These are phyloP conservation scores for Aspergillus calidoustus DNA, from an alignment of 2,329 filamentous ascomycete species.

Conservation along the genomic window DNA sequence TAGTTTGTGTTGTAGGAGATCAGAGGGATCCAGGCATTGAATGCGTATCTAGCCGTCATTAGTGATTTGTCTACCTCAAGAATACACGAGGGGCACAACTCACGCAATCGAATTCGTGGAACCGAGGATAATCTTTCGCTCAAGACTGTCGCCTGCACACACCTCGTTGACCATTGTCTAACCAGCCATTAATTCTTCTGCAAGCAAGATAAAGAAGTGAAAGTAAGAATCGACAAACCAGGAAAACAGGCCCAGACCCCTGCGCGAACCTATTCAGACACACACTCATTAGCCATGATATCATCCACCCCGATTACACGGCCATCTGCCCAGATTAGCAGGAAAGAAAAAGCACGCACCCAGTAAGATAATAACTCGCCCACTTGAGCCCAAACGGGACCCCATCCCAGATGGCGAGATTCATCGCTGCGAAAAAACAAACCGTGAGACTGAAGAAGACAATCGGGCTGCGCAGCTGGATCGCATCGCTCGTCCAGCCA, in stretches of 20 bases:
- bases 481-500: slow-evolving; percentile 3
- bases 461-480: slow-evolving; percentile 2
- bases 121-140: slow-evolving; percentile 1
- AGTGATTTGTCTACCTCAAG: not conserved
- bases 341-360: not conserved
- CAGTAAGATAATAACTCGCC: slow-evolving; percentile 9
- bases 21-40: slow-evolving; percentile 8
- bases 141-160: slow-evolving; percentile 2
- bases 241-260: slow-evolving; percentile 2
- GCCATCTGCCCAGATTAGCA: not conserved
- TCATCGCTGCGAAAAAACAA: slow-evolving; percentile 11
- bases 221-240: not conserved
- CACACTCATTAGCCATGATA: not conserved
- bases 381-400: slow-evolving; percentile 6
- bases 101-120: slow-evolving; percentile 8
- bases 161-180: slow-evolving; percentile 10
- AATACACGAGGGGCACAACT: not conserved
- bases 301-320: too few relatives aligned
- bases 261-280: not conserved
- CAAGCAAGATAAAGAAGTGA: not conserved
- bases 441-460: slow-evolving; percentile 7
- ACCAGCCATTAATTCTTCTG: not conserved
- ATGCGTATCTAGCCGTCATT: not conserved
- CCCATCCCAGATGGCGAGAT: slow-evolving; percentile 7
- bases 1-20: slow-evolving; percentile 8